These are phyloP conservation scores for Cucurbitaria berberidis DNA, from an alignment of 2,329 filamentous ascomycete species.

Conservation along the genomic window DNA sequence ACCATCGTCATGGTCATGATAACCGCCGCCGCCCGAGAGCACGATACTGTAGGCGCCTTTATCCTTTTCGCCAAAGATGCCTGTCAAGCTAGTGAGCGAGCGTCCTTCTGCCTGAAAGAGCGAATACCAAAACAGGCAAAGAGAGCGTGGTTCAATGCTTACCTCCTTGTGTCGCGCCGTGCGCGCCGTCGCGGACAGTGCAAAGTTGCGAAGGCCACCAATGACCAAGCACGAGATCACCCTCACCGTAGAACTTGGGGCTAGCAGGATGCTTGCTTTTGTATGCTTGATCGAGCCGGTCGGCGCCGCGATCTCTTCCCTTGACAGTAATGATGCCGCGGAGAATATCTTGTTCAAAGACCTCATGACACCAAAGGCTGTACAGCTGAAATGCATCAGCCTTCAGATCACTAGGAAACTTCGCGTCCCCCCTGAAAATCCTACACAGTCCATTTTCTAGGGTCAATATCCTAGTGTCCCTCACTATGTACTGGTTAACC, in stretches of 20 bases:
- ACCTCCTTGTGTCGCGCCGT: slow-evolving; percentile 54
- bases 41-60: slow-evolving; percentile 63
- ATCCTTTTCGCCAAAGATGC: slow-evolving; percentile 56
- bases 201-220: slow-evolving; percentile 64
- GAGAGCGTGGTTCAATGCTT: no score
- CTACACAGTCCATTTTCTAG: slow-evolving; percentile 46
- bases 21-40: slow-evolving; percentile 53
- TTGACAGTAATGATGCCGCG: slow-evolving; percentile 49
- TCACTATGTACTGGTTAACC: slow-evolving; percentile 42
- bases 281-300: slow-evolving; percentile 30
- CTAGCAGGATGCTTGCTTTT: slow-evolving; percentile 19
- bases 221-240: slow-evolving; percentile 53
- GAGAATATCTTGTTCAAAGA: slow-evolving; percentile 55
- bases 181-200: slow-evolving; percentile 60
- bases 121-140: no score
- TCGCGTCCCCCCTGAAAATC: slow-evolving; percentile 45
- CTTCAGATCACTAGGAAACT: slow-evolving; percentile 55
- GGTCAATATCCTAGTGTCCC: slow-evolving; percentile 46
- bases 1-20: slow-evolving; percentile 59
- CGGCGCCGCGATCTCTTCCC: slow-evolving; percentile 29
- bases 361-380: slow-evolving; percentile 51
- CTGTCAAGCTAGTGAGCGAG: slow-evolving; percentile 6
- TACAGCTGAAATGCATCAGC: slow-evolving; percentile 57
- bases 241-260: slow-evolving; percentile 49
- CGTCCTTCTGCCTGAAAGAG: no score